These are phyloP conservation scores for Linnemannia zychae DNA, from an alignment of 192 early-diverging fungal genomes.

Conservation along the genomic window DNA sequence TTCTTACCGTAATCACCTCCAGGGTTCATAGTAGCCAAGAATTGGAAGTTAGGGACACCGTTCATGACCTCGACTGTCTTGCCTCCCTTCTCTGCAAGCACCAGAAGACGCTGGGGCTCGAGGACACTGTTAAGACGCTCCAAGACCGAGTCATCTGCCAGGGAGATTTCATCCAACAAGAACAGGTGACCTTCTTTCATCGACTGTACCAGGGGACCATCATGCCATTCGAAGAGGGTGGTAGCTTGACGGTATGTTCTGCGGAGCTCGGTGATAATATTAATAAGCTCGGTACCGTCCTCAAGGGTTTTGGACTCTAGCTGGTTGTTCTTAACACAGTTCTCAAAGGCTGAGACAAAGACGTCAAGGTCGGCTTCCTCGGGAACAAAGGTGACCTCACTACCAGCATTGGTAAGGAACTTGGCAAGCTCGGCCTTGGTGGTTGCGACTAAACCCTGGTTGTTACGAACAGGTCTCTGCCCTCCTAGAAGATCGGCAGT, in stretches of 20 bases:
- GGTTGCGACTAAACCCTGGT: conserved; percentile 64
- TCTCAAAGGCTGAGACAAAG: conserved; percentile 48
- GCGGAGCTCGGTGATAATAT: conserved; percentile 32
- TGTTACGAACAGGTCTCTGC: conserved; percentile 91
- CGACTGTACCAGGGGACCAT: conserved; percentile 94
- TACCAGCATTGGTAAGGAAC: conserved; percentile 27
- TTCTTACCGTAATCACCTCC: conserved; percentile 99
- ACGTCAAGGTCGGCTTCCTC: conserved; percentile 48
- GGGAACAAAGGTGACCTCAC: conserved; percentile 26
- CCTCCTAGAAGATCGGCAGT: conserved; percentile 94
- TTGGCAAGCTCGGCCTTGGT: conserved; percentile 61
- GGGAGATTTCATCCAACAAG: conserved; percentile 97
- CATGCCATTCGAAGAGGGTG: conserved; percentile 95
- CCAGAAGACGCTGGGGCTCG: conserved; percentile 86
- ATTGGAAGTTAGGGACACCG: conserved; percentile 82
- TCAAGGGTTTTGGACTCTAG: conserved; percentile 28
- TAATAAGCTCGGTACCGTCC: conserved; percentile 38
- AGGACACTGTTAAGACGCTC: conserved; percentile 96
- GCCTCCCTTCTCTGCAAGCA: conserved; percentile 93
- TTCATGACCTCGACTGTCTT: conserved; percentile 78
- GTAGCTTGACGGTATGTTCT: conserved; percentile 58
- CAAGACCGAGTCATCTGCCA: conserved; percentile 98
- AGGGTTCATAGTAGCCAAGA: conserved; percentile 99
- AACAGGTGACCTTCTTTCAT: conserved; percentile 91
- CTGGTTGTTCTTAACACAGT: conserved; percentile 33